A percentile compares a stretch with the other conserved stretches of the same genome.
Evolutionary conservation across 1,139 yeast species (phyloP).

Genomic region (Debaryomycetaceae sp.): DNA sequence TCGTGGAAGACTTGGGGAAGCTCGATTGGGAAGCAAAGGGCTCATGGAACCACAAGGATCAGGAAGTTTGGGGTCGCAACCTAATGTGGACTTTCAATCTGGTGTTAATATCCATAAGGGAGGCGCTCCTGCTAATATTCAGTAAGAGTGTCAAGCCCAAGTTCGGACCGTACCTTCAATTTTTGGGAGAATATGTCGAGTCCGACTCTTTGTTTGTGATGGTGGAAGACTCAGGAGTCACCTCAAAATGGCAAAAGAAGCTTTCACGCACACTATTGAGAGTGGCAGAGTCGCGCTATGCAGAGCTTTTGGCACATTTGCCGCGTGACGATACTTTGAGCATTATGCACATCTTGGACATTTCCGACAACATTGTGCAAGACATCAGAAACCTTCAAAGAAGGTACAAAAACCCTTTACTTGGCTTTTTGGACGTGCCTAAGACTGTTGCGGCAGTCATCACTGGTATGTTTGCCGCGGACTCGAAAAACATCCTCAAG

Average conservation of each 20-base stretch:
- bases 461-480: conserved; percentile 59
- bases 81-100: conserved; percentile 46
- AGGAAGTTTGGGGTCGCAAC: conserved; percentile 48
- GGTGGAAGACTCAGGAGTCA: conserved; percentile 33
- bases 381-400: conserved; percentile 54
- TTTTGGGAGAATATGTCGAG: conserved; percentile 51
- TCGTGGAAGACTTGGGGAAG: conserved; percentile 29
- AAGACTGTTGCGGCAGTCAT: conserved; percentile 53
- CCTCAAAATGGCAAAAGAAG: conserved; percentile 49
- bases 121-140: conserved; percentile 42
- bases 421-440: conserved; percentile 56
- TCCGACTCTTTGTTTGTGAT: conserved; percentile 41
- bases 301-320: conserved; percentile 48
- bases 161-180: conserved; percentile 50
- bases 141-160: conserved; percentile 51
- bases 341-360: conserved; percentile 53
- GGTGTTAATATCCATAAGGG: conserved; percentile 44
- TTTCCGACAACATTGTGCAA: conserved; percentile 52
- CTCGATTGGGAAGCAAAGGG: conserved; percentile 32
- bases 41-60: conserved; percentile 48
- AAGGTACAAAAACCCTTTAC: conserved; percentile 55
- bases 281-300: conserved; percentile 58
- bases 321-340: conserved; percentile 64
- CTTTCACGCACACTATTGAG: conserved; percentile 46
- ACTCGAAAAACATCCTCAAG: conserved; percentile 55